phyloP scores from a whole-genome alignment of 192 early-diverging fungal species.

The Funneliformis mosseae region DNA sequence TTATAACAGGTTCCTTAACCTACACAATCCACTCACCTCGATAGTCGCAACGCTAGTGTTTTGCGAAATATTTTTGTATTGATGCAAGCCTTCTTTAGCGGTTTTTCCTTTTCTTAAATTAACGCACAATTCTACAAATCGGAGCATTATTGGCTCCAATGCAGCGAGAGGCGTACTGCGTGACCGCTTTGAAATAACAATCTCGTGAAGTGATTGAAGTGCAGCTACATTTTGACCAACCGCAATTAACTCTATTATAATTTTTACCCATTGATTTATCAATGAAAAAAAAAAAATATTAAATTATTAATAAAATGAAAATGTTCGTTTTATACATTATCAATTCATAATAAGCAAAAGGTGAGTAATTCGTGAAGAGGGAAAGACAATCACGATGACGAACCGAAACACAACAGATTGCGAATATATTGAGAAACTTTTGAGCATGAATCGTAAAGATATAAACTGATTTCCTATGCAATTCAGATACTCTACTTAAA shows the following conservation, averaged over 20 bases:
- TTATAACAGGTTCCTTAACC: background rate
- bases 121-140: conserved; percentile 91
- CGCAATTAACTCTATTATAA: conserved; percentile 68
- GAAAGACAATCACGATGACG: too few species aligned
- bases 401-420: too few species aligned
- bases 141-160: conserved; percentile 92
- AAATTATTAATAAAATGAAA: too few species aligned
- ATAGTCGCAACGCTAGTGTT: conserved; percentile 89
- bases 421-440: too few species aligned
- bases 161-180: conserved; percentile 75
- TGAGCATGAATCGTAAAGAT: too few species aligned
- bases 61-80: conserved; percentile 99
- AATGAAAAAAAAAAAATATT: conserved; percentile 22
- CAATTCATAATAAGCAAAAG: too few species aligned
- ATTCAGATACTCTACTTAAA: background rate
- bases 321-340: too few species aligned
- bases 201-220: conserved; percentile 86
- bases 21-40: conserved; percentile 54
- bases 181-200: conserved; percentile 88
- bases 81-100: conserved; percentile 93
- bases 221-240: conserved; percentile 85
- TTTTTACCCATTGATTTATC: conserved; percentile 26
- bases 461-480: background rate
- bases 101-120: conserved; percentile 85
- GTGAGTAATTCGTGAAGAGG: too few species aligned